Base-by-base conservation (phyloP, 495 filamentous ascomycete genomes). In the Penicillium salamii region DNA sequence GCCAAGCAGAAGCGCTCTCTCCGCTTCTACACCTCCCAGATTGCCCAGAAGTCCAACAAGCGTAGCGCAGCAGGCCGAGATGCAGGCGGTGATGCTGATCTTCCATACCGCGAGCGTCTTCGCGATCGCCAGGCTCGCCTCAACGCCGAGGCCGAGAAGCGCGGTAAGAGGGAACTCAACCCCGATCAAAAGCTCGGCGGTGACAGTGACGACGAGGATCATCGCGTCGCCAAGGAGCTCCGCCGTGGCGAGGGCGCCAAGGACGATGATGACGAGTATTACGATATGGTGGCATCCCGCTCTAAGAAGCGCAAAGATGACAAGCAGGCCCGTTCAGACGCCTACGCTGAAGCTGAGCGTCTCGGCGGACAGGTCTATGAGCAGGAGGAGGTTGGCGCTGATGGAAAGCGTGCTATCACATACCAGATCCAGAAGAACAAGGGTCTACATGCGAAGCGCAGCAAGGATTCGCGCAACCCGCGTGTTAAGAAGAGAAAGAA, bases 401-500 rank as follows among this genome's bases (percentile, higher is more conserved):
- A 92, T 57, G 91, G 90, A 42, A 95, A 95, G 75, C 78, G 95
- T 38, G 85, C 87, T 59, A 93, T 97, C 67, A 84, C 80, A 6
- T 97, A 95, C 70, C 78, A 83, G 64, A 97, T 98, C 63, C 77
- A 90, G 78, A 96, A 96, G 82, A 98, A 98, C 69, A 96, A 96
- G 78, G 93, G 95, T 26, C 75, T 98, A 54, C 83, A 88, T 55
- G 88, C 91, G 42, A 81, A 87, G 62, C 78, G 93, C 43, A 95
- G 84, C 79, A 97, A 97, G 80, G 89, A 93, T 45, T 83, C 88
- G 39, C 78, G 93, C 52, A 98, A 98, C 71, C 93, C 95, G 12
- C 78, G 93, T 68, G 91, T 98, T 46, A 98, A 97, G 86, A 98
- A 97, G 87, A 80, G 88, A 70, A 87, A 87, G 82, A 89, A 84